Evolutionary conservation across 768 basidiomycete genomes (phyloP).

Genomic region (Steccherinum ochraceum): DNA sequence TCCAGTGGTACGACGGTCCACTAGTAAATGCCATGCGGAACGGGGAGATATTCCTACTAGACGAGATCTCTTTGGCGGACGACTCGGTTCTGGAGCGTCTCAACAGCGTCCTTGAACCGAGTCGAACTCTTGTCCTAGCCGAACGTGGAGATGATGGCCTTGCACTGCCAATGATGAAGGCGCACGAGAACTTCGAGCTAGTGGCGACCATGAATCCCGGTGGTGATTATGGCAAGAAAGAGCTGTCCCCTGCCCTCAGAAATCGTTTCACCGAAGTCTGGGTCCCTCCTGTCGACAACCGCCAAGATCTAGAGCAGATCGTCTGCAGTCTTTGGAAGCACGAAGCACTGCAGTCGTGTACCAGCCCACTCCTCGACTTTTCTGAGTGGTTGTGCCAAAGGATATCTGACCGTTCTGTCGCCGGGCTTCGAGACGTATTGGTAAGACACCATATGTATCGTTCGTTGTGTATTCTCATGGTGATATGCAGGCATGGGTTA

Average conservation of each 20-base stretch:
- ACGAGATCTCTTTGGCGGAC: slow-evolving; percentile 96
- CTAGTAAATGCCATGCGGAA: slow-evolving; percentile 84
- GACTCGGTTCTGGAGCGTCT: slow-evolving; percentile 96
- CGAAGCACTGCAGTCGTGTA: slow-evolving; percentile 47
- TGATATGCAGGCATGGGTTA: slow-evolving; percentile 73
- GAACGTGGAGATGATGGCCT: slow-evolving; percentile 80
- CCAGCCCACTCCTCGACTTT: slow-evolving; percentile 65
- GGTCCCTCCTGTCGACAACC: slow-evolving; percentile 81
- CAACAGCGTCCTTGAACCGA: slow-evolving; percentile 95
- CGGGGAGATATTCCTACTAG: slow-evolving; percentile 85
- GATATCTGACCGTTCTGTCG: slow-evolving; percentile 56
- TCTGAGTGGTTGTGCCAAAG: slow-evolving; percentile 67
- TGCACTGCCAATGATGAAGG: slow-evolving; percentile 61
- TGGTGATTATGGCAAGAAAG: slow-evolving; percentile 98
- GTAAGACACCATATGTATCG: slow-evolving; percentile 36
- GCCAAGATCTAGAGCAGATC: slow-evolving; percentile 72
- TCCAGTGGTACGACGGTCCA: slow-evolving; percentile 98
- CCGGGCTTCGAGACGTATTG: slow-evolving; percentile 83
- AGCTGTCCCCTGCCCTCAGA: slow-evolving; percentile 91
- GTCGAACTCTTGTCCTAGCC: slow-evolving; percentile 82
- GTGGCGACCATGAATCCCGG: slow-evolving; percentile 99
- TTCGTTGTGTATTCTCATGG: not conserved
- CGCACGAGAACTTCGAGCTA: slow-evolving; percentile 71
- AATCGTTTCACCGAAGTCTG: slow-evolving; percentile 99
- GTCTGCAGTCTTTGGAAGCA: slow-evolving; percentile 63